Conservation (phyloP, 768 basidiomycete genomes). For the Leccinum uliginosum region DNA sequence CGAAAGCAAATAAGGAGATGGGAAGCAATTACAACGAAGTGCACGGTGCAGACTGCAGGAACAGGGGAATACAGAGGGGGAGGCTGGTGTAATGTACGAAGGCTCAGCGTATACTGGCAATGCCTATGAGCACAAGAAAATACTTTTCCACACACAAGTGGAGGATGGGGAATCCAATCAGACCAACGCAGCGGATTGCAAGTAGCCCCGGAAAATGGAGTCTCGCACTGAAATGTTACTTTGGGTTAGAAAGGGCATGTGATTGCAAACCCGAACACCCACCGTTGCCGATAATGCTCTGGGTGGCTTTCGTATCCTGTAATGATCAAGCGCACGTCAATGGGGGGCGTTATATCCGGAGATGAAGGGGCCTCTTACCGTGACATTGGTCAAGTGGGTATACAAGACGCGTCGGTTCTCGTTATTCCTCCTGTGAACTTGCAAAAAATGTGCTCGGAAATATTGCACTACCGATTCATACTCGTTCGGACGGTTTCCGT, state of each 20-base stretch:
- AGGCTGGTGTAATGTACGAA: conserved; percentile 5
- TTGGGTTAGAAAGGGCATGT: conserved; percentile 7
- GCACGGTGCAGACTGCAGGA: background rate
- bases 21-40: conserved; percentile 1
- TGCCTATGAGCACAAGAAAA: conserved; percentile 9
- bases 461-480: conserved; percentile 80
- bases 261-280: conserved; percentile 17
- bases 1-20: conserved; percentile 1
- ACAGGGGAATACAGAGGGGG: conserved; percentile 2
- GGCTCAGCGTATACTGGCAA: background rate
- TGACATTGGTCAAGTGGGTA: conserved; percentile 77
- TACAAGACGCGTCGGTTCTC: conserved; percentile 78
- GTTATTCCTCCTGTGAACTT: conserved; percentile 73
- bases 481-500: conserved; percentile 74
- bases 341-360: background rate
- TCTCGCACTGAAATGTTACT: conserved; percentile 49
- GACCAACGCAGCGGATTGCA: conserved; percentile 68
- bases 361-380: conserved; percentile 41
- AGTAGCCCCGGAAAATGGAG: conserved; percentile 71
- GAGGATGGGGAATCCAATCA: conserved; percentile 26
- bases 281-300: conserved; percentile 82
- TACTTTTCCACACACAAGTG: background rate
- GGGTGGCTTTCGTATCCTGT: conserved; percentile 80
- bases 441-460: conserved; percentile 84
- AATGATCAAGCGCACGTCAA: conserved; percentile 5